Evolutionary conservation across 345 rosid species (phyloP).

Genomic region (Euphorbia pulcherrima): DNA sequence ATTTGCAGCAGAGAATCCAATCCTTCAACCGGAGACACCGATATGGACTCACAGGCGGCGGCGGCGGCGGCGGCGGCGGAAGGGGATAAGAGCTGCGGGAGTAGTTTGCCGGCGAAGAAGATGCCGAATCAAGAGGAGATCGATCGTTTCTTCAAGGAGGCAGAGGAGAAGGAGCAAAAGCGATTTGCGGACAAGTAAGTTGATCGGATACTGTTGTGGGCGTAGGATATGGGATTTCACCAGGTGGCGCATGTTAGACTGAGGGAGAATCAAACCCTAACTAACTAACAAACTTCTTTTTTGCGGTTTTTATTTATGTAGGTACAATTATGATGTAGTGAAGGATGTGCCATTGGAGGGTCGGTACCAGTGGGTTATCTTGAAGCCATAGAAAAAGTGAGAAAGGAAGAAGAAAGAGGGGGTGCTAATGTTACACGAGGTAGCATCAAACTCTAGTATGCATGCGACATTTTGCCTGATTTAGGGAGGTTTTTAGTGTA

Average conservation of each 20-base stretch:
- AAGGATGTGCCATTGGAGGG: slow-evolving; percentile 66
- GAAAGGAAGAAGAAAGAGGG: neutral
- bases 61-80: slow-evolving; percentile 1
- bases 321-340: slow-evolving; percentile 71
- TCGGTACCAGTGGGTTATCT: slow-evolving; percentile 62
- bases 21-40: slow-evolving; percentile 27
- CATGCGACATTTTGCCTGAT: slow-evolving; percentile 12
- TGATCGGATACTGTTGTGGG: slow-evolving; percentile 17
- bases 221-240: slow-evolving; percentile 37
- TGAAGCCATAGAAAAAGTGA: slow-evolving; percentile 26
- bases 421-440: slow-evolving; percentile 18
- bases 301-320: slow-evolving; percentile 28
- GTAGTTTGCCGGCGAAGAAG: slow-evolving; percentile 15
- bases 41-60: slow-evolving; percentile 20
- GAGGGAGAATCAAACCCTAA: slow-evolving; percentile 23
- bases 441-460: slow-evolving; percentile 4
- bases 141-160: slow-evolving; percentile 36
- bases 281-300: slow-evolving; percentile 42
- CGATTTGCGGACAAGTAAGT: slow-evolving; percentile 54
- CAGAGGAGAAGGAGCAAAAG: slow-evolving; percentile 38
- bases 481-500: slow-evolving; percentile 10
- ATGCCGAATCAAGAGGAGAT: slow-evolving; percentile 39
- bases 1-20: slow-evolving; percentile 28
- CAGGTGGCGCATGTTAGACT: slow-evolving; percentile 23
- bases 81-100: slow-evolving; percentile 1